Conservation (phyloP, 441 rosid genomes). For the Erodium texanum region DNA sequence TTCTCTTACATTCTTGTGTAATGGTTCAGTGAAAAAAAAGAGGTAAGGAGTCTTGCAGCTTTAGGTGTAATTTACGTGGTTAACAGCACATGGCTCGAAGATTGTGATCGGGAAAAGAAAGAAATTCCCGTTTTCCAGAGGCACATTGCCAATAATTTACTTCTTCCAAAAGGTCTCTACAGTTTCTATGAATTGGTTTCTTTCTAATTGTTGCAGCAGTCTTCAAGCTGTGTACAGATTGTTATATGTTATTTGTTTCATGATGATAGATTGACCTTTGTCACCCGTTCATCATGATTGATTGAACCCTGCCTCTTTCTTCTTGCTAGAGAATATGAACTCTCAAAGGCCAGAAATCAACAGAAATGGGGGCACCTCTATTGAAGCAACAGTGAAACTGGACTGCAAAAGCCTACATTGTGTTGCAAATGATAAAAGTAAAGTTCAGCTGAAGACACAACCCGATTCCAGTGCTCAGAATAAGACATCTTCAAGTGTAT, state of each 20-base stretch:
- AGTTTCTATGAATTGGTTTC: constrained; percentile 18
- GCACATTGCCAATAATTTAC: constrained; percentile 67
- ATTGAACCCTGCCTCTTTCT: constrained; percentile 2
- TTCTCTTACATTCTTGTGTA: constrained; percentile 15
- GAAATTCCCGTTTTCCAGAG: constrained; percentile 54
- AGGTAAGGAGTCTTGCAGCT: constrained; percentile 73
- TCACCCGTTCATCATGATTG: not conserved
- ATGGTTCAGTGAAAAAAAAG: constrained; percentile 70
- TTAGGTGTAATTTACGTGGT: constrained; percentile 83
- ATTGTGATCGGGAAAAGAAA: constrained; percentile 67
- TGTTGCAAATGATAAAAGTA: constrained; percentile 26
- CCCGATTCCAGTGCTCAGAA: constrained; percentile 30
- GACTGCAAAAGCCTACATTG: constrained; percentile 28
- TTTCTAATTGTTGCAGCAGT: constrained; percentile 11
- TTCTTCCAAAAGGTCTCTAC: constrained; percentile 75
- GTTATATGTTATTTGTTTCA: constrained; percentile 12
- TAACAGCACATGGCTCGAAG: constrained; percentile 83
- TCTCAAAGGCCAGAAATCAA: constrained; percentile 28
- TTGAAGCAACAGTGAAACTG: constrained; percentile 28
- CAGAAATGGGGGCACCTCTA: constrained; percentile 24
- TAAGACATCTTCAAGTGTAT: constrained; percentile 40
- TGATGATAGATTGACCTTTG: constrained; percentile 11
- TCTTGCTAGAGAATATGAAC: constrained; percentile 24
- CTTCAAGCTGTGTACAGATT: constrained; percentile 13
- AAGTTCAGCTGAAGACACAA: constrained; percentile 30